Conservation (phyloP, 2,329 filamentous ascomycete species). For the Alternaria ventricosa region DNA sequence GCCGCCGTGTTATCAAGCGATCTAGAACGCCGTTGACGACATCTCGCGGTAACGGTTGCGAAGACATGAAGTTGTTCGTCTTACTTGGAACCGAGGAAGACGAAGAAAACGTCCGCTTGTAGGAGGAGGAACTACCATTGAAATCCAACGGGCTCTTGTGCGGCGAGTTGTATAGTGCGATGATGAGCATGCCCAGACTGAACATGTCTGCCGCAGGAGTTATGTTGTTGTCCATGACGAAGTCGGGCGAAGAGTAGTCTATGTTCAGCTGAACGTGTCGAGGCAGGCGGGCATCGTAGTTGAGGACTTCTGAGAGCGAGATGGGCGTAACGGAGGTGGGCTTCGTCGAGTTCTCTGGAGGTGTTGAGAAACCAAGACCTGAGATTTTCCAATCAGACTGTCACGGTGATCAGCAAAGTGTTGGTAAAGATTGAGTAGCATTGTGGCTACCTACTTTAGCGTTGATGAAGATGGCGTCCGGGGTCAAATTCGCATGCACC, state of each 20-base stretch:
- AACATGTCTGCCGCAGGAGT: constrained; percentile 90
- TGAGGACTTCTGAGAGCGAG: constrained; percentile 81
- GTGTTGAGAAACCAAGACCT: constrained; percentile 87
- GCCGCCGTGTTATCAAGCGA: constrained; percentile 82
- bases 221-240: constrained; percentile 88
- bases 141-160: constrained; percentile 85
- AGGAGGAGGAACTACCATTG: constrained; percentile 79
- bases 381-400: constrained; percentile 98
- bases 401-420: constrained; percentile 36
- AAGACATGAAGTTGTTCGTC: constrained; percentile 83
- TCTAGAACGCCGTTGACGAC: constrained; percentile 79
- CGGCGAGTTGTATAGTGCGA: constrained; percentile 93
- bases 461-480: constrained; percentile 92
- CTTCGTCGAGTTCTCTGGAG: constrained; percentile 76
- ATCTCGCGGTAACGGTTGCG: constrained; percentile 79
- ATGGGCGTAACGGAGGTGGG: constrained; percentile 79
- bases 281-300: constrained; percentile 84
- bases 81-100: constrained; percentile 79
- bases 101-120: constrained; percentile 82
- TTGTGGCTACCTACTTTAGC: constrained; percentile 69
- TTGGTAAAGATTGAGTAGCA: constrained; percentile 10
- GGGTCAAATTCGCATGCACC: constrained; percentile 92
- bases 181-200: constrained; percentile 84
- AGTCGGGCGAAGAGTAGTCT: constrained; percentile 94
- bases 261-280: constrained; percentile 84